Evolutionary conservation across 371 early-diverging fungal species (phyloP).

Genomic region (Syncephalastrum sp.): DNA sequence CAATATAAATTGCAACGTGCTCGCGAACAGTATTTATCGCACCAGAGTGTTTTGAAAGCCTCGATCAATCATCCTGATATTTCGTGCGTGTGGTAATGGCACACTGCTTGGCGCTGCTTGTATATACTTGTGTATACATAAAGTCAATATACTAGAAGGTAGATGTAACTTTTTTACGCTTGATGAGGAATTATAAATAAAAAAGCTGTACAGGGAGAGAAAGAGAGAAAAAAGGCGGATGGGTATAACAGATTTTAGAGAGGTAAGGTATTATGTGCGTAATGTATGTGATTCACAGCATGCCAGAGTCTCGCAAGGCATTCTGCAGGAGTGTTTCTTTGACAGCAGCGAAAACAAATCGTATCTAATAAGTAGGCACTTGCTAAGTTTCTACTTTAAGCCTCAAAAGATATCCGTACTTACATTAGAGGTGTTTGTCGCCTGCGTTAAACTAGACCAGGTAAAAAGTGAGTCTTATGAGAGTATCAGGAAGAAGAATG

Average conservation of each 20-base stretch:
- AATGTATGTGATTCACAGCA: constrained; percentile 34
- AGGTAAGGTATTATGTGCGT: no score
- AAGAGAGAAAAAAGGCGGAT: background rate
- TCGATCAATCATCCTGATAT: no score
- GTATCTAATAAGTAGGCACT: constrained; percentile 28
- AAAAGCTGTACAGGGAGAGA: constrained; percentile 3
- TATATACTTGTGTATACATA: no score
- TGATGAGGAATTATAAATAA: no score
- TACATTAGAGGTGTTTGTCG: constrained; percentile 73
- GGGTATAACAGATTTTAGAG: background rate
- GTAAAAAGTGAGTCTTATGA: background rate
- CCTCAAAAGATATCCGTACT: constrained; percentile 1
- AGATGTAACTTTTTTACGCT: no score
- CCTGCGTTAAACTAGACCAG: constrained; percentile 61
- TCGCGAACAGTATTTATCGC: no score
- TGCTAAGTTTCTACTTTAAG: background rate
- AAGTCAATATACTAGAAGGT: no score
- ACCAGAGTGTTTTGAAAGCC: no score
- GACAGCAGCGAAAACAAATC: constrained; percentile 73
- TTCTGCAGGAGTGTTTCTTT: constrained; percentile 74
- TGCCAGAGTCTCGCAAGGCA: constrained; percentile 64
- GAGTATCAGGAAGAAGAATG: background rate
- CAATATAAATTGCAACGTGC: no score
- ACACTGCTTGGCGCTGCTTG: no score
- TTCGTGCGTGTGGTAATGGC: no score